A percentile compares a stretch with the other conserved stretches of the same genome.
Conservation (phyloP, 2,329 filamentous ascomycete species). For the Colletotrichum sp. region DNA sequence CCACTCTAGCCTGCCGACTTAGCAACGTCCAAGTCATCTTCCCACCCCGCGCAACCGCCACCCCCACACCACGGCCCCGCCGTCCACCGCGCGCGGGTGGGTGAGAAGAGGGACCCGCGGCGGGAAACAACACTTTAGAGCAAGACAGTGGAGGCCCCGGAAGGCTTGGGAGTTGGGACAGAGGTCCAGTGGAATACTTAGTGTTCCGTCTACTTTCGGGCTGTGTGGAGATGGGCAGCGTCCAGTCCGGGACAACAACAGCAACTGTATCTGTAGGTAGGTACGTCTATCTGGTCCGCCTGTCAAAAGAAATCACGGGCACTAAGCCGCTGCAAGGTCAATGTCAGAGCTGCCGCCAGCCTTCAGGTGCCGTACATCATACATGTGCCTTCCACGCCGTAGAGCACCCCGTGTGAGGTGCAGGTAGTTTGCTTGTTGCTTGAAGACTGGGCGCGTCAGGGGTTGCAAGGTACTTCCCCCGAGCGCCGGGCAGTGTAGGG, state of each 20-base stretch:
- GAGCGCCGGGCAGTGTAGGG: background rate
- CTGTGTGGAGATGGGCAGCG: conserved; percentile 12
- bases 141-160: conserved; percentile 11
- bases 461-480: conserved; percentile 9
- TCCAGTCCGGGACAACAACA: background rate
- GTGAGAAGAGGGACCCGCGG: background rate
- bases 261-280: background rate
- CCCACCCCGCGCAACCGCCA: too few relatives aligned
- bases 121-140: conserved; percentile 9
- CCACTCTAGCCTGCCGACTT: too few relatives aligned
- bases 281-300: background rate
- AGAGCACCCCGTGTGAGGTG: background rate
- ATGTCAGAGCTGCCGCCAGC: background rate
- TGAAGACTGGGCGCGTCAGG: conserved; percentile 11
- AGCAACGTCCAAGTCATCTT: too few relatives aligned
- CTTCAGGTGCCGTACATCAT: background rate
- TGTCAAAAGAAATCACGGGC: background rate
- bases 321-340: background rate
- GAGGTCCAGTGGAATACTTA: background rate
- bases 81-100: too few relatives aligned
- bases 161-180: conserved; percentile 19
- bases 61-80: too few relatives aligned
- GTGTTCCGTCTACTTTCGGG: background rate
- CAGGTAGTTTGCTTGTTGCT: background rate
- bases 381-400: background rate